Conservation (phyloP, 139 green algal species). For the Chlorella sorokiniana region DNA sequence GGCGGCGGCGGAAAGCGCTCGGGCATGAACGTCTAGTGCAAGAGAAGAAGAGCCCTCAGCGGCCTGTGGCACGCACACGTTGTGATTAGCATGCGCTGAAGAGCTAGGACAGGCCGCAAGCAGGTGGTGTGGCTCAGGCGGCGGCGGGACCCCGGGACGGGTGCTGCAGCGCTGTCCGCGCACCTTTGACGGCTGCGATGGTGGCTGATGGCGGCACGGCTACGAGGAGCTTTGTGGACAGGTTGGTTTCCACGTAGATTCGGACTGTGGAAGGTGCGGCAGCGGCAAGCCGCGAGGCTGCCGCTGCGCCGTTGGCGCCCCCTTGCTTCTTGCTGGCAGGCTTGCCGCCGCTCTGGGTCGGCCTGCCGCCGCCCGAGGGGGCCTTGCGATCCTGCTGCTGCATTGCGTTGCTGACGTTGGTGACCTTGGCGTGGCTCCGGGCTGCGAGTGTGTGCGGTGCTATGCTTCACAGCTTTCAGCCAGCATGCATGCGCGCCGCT, state of each 20-base stretch:
- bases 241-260: constrained; percentile 18
- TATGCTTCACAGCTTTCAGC: no score
- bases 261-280: neutral
- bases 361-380: neutral
- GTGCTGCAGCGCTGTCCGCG: neutral
- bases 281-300: neutral
- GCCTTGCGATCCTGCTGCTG: neutral
- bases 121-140: neutral
- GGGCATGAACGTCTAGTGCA: neutral
- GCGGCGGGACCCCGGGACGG: neutral
- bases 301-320: neutral
- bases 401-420: neutral
- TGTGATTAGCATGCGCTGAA: neutral
- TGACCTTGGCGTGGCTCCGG: no score
- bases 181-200: constrained; percentile 14
- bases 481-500: no score
- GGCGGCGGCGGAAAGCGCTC: neutral
- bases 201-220: neutral
- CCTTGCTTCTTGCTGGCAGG: neutral
- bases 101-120: neutral
- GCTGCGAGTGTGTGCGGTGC: no score
- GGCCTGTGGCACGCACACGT: no score
- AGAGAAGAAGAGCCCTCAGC: neutral
- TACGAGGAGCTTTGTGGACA: constrained; percentile 16
- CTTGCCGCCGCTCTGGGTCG: neutral